Evolutionary conservation across 331 rosid species (phyloP), one percentile per base, ranked within the genome.

Genomic region (Dryas integrifolia): DNA sequence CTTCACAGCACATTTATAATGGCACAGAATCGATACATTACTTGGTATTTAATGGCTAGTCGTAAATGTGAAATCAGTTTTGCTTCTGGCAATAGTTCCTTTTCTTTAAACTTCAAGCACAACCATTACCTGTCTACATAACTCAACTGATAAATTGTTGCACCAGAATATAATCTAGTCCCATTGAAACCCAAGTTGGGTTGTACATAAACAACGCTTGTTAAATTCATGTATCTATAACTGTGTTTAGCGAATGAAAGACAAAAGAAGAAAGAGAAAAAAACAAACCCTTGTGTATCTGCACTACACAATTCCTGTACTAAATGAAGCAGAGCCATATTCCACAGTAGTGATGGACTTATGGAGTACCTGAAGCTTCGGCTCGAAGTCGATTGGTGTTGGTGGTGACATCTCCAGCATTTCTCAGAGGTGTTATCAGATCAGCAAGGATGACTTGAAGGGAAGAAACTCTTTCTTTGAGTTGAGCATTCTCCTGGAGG

Each of bases 401-500:
- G 53, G 48, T 56, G 46, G 77, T 69, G 16, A 26, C 71, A 40
- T 84, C 73, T 39, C 63, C 79, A 11, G 18, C 63, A 64, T 50
- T 80, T 67, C 82, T 57, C 18, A 61, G 5, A 49, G 81, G 83
- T 7, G 51, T 44, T 15, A 85, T 49, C 48, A 85, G 53, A 26
- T 77, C 83, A 0, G 85, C 39, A 11, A 80, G 75, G 49, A 85
- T 0, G 46, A 78, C 66, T 70, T 80, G 87, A 60, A 80, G 85
- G 0, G 89, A 77, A 18, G 85, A 82, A 15, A 85, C 82, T 59
- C 82, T 85, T 41, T 79, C 83, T 41, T 80, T 85, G 40, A 85
- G 85, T 58, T 82, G 82, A 67, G 83, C 72, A 78, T 85, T 82
- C 44, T 85, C 87, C 18, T 75, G 85, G 63, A 85, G 73, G 16